phyloP scores from a whole-genome alignment of 1,139 yeast genomes.

The Lodderomyces elongisporus region DNA sequence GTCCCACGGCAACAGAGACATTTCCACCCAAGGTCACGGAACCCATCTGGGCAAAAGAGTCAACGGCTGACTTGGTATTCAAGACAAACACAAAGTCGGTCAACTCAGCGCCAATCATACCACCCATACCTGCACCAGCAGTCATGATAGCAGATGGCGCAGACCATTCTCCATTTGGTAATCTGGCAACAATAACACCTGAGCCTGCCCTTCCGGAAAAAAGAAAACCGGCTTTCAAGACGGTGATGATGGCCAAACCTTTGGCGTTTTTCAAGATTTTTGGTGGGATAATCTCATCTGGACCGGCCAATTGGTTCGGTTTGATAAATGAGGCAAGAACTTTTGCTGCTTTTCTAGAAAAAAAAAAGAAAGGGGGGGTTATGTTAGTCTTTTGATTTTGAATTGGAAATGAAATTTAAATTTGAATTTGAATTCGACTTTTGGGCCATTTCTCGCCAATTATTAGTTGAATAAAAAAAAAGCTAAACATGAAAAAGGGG shows the following conservation, averaged over 20 bases:
- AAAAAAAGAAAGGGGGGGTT: slow-evolving; percentile 4
- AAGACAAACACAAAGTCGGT: slow-evolving; percentile 95
- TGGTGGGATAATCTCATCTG: slow-evolving; percentile 89
- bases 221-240: slow-evolving; percentile 90
- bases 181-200: slow-evolving; percentile 88
- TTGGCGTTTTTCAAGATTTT: slow-evolving; percentile 82
- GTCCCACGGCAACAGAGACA: slow-evolving; percentile 96
- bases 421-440: no score
- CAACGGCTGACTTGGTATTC: slow-evolving; percentile 83
- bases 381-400: background rate
- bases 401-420: no score
- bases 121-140: slow-evolving; percentile 99
- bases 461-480: no score
- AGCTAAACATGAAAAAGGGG: no score
- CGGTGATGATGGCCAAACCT: slow-evolving; percentile 88
- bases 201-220: slow-evolving; percentile 98
- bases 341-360: slow-evolving; percentile 82
- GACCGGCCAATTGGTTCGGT: slow-evolving; percentile 92
- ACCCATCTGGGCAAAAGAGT: slow-evolving; percentile 90
- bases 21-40: slow-evolving; percentile 95
- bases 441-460: no score
- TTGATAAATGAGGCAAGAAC: slow-evolving; percentile 83
- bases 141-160: slow-evolving; percentile 94
- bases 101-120: slow-evolving; percentile 92
- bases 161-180: slow-evolving; percentile 97